These are phyloP conservation scores for Sclerotinia borealis DNA, from an alignment of 2,329 filamentous ascomycete genomes.

Conservation along the genomic window DNA sequence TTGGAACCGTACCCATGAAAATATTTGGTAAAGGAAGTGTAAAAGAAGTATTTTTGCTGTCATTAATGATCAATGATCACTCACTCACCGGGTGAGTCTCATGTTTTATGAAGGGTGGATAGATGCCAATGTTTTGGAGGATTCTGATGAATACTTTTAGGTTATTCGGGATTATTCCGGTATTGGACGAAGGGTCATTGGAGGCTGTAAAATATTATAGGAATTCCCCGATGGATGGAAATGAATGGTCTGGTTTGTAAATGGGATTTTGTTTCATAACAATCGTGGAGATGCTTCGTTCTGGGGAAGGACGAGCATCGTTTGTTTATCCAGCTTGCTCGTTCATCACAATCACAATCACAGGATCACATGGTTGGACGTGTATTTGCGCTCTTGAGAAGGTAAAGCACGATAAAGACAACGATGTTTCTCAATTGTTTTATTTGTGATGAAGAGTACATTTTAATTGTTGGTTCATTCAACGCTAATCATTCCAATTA, in stretches of 20 bases:
- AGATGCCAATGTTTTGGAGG: neutral
- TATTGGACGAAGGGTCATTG: neutral
- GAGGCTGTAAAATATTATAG: neutral
- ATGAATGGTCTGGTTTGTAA: neutral
- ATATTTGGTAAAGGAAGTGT: constrained; percentile 11
- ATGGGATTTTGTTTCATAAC: neutral
- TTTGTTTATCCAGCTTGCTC: too few species aligned
- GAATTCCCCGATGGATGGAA: neutral
- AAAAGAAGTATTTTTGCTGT: too few species aligned
- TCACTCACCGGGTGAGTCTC: too few species aligned
- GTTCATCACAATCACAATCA: too few species aligned
- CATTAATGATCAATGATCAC: too few species aligned
- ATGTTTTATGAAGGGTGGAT: neutral
- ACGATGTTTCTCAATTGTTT: neutral
- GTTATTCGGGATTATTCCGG: neutral
- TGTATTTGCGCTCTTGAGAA: neutral
- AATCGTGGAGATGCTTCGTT: neutral
- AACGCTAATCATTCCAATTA: constrained; percentile 12
- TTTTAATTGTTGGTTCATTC: neutral
- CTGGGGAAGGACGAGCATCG: neutral
- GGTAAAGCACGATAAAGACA: neutral
- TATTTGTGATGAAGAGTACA: neutral
- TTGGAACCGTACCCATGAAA: constrained; percentile 9
- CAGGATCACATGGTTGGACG: too few species aligned
- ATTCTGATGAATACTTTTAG: constrained; percentile 5